Evolutionary conservation across 495 filamentous ascomycete species (phyloP).

Genomic region (Daldinia vernicosa): DNA sequence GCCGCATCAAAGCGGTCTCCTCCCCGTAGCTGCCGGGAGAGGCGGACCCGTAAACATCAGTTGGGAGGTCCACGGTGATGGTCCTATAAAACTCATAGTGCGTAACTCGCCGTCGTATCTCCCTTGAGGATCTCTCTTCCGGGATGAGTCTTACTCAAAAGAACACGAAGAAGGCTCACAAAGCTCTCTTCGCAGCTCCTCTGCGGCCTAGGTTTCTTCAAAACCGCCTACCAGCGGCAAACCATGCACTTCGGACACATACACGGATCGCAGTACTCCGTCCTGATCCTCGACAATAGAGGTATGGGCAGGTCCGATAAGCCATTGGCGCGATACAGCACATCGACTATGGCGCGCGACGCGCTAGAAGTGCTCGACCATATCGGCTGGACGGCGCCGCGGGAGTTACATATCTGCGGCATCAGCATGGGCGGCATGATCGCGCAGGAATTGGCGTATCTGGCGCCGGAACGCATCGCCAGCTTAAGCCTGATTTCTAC

Average conservation of each 20-base stretch:
- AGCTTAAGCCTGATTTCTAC: conserved; percentile 77
- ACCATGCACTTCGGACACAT: conserved; percentile 79
- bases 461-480: conserved; percentile 69
- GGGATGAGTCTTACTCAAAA: neutral
- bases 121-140: neutral
- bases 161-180: conserved; percentile 1
- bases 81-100: conserved; percentile 75
- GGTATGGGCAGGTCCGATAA: conserved; percentile 82
- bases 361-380: conserved; percentile 72
- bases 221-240: conserved; percentile 77
- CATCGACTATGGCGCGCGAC: conserved; percentile 79
- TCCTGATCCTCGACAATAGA: conserved; percentile 79
- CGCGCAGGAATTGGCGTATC: conserved; percentile 76
- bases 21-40: conserved; percentile 68
- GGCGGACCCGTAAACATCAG: conserved; percentile 75
- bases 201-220: conserved; percentile 70
- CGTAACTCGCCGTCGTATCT: conserved; percentile 42
- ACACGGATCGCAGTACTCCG: conserved; percentile 70
- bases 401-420: conserved; percentile 73
- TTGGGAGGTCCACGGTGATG: conserved; percentile 82
- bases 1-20: conserved; percentile 63
- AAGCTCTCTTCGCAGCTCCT: conserved; percentile 58
- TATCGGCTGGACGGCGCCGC: conserved; percentile 68
- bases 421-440: conserved; percentile 87
- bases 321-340: conserved; percentile 74